These are phyloP conservation scores for Hericium coralloides DNA, from an alignment of 768 basidiomycete genomes.

Conservation along the genomic window DNA sequence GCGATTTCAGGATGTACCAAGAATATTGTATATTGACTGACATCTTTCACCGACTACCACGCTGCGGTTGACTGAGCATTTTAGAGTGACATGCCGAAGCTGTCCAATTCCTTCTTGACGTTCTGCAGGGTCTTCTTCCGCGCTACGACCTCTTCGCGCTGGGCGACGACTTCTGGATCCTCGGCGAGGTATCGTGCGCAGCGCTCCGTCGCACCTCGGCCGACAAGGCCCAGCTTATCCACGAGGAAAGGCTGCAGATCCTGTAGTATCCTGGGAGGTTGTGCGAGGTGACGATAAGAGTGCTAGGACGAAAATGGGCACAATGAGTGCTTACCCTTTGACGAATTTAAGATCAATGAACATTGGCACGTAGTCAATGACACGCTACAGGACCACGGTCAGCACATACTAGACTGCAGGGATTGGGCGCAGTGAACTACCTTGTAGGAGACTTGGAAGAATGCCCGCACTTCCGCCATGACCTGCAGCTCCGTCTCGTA, in stretches of 20 bases:
- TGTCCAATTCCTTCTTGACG: not conserved
- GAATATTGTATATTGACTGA: too few species aligned
- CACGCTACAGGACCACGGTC: constrained; percentile 21
- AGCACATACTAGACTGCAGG: not conserved
- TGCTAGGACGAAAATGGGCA: too few species aligned
- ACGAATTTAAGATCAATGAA: constrained; percentile 16
- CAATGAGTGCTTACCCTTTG: constrained; percentile 3
- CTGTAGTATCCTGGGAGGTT: too few species aligned
- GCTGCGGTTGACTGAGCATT: too few species aligned
- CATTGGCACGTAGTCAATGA: constrained; percentile 35
- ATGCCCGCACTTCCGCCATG: constrained; percentile 36
- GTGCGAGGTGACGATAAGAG: not conserved
- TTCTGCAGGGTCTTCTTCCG: not conserved
- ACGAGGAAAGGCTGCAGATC: not conserved
- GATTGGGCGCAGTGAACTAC: constrained; percentile 14
- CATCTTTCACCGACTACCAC: too few species aligned
- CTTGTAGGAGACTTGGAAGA: constrained; percentile 40
- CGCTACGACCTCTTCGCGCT: not conserved
- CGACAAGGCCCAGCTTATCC: not conserved
- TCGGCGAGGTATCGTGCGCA: not conserved
- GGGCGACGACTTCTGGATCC: constrained; percentile 18
- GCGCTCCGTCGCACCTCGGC: not conserved
- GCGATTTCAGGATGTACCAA: too few species aligned
- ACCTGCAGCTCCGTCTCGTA: constrained; percentile 34
- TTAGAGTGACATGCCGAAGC: not conserved